Conservation (phyloP, 2,329 filamentous ascomycete genomes). For the Aspergillus ustus region DNA sequence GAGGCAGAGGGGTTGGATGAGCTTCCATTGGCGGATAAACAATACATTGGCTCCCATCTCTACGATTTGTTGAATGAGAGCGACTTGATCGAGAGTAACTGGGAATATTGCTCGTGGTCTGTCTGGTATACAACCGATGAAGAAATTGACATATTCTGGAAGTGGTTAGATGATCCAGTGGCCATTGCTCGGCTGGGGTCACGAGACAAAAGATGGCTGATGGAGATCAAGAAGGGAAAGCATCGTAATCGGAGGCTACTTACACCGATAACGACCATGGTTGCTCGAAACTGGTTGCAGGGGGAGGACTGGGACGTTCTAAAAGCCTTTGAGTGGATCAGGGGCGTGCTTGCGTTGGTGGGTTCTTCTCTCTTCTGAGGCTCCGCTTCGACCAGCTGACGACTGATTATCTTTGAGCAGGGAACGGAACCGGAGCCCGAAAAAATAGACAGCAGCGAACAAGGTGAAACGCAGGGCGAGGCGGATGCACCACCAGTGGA, state of each 20-base stretch:
- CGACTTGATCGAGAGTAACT: slow-evolving; percentile 6
- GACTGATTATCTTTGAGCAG: not conserved
- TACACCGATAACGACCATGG: slow-evolving; percentile 8
- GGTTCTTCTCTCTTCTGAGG: not conserved
- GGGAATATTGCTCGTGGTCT: not conserved
- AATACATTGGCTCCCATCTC: slow-evolving; percentile 12
- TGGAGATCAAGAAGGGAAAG: not conserved
- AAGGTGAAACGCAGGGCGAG: not conserved
- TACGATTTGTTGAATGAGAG: slow-evolving; percentile 15
- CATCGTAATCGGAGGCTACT: not conserved
- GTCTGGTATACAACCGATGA: not conserved
- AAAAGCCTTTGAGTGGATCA: slow-evolving; percentile 3
- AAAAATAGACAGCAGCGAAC: not conserved
- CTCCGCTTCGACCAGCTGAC: not conserved
- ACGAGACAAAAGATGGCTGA: slow-evolving; percentile 12
- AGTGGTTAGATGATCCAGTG: slow-evolving; percentile 13
- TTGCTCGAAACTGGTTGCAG: slow-evolving; percentile 12
- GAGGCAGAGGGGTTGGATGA: slow-evolving; percentile 6
- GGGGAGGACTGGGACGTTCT: not conserved
- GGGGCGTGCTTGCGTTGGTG: slow-evolving; percentile 8
- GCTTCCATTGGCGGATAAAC: slow-evolving; percentile 4
- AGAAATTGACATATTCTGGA: slow-evolving; percentile 10
- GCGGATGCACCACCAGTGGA: not conserved
- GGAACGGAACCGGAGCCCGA: not conserved
- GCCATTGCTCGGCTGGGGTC: slow-evolving; percentile 4